A percentile compares a stretch with the other conserved stretches of the same genome.
Conservation (phyloP, 2,329 filamentous ascomycete species). For the Incumbomyces lentus region DNA sequence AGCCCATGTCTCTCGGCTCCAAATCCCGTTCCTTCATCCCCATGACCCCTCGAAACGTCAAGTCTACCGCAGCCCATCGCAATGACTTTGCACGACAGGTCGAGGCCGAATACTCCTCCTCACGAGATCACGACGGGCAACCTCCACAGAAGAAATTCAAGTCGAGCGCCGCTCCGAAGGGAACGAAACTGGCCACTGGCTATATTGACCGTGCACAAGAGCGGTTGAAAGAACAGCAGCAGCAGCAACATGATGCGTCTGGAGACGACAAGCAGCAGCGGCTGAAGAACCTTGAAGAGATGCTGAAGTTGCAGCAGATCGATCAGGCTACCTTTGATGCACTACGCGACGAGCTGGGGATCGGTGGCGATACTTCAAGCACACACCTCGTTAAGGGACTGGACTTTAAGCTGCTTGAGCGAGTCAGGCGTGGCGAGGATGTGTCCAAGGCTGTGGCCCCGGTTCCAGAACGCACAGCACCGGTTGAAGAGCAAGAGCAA, state of each 20-base stretch:
- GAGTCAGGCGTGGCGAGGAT: constrained; percentile 42
- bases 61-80: constrained; percentile 46
- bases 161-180: constrained; percentile 66
- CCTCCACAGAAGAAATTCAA: constrained; percentile 63
- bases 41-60: constrained; percentile 77
- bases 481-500: constrained; percentile 15
- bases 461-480: constrained; percentile 26
- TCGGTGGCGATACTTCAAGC: constrained; percentile 67
- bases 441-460: constrained; percentile 30
- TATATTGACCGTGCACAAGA: constrained; percentile 73
- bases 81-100: constrained; percentile 76
- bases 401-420: constrained; percentile 61
- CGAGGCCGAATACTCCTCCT: constrained; percentile 47
- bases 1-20: constrained; percentile 55
- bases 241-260: constrained; percentile 25
- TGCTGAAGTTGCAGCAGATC: constrained; percentile 74
- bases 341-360: constrained; percentile 59
- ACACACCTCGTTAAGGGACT: constrained; percentile 88
- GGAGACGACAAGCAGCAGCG: constrained; percentile 52
- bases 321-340: constrained; percentile 68
- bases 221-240: constrained; percentile 39
- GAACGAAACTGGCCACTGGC: constrained; percentile 65
- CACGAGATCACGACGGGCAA: constrained; percentile 40
- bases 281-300: constrained; percentile 69
- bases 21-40: constrained; percentile 71